A percentile compares a stretch with the other conserved stretches of the same genome.
These are phyloP conservation scores for Suillus spraguei DNA, from an alignment of 768 basidiomycete species.

Conservation along the genomic window DNA sequence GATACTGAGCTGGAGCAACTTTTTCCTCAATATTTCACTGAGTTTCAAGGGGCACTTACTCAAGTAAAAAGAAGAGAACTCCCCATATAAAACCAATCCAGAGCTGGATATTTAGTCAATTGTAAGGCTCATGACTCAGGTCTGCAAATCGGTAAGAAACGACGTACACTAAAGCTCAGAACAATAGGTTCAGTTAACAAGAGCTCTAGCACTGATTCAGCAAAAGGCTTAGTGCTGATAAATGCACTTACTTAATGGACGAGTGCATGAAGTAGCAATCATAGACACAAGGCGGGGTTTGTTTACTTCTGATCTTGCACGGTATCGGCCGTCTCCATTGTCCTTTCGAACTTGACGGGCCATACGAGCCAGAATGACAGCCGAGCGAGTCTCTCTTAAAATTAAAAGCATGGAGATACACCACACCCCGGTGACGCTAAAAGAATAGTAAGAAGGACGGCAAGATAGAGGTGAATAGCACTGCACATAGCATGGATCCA, in stretches of 20 bases:
- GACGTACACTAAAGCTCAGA: conserved; percentile 65
- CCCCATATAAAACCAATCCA: conserved; percentile 82
- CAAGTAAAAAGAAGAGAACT: conserved; percentile 66
- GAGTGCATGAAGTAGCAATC: conserved; percentile 69
- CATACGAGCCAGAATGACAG: conserved; percentile 66
- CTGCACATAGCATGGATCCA: conserved; percentile 73
- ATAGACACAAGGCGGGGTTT: conserved; percentile 54
- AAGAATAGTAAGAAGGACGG: conserved; percentile 8
- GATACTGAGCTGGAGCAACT: conserved; percentile 48
- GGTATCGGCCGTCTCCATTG: conserved; percentile 64
- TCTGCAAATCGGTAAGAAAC: neutral
- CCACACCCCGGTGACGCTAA: conserved; percentile 55
- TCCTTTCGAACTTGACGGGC: conserved; percentile 66
- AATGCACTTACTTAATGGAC: conserved; percentile 67
- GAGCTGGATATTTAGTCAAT: conserved; percentile 41
- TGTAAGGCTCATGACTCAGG: neutral
- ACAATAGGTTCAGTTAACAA: conserved; percentile 65
- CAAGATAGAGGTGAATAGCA: conserved; percentile 7
- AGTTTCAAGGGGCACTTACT: conserved; percentile 37
- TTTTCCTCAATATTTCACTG: conserved; percentile 12
- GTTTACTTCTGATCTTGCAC: conserved; percentile 66
- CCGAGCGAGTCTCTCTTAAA: conserved; percentile 73
- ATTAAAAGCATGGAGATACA: conserved; percentile 51
- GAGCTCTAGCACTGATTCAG: conserved; percentile 19
- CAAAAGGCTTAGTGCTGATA: neutral